phyloP scores from a whole-genome alignment of 2,329 filamentous ascomycete species.

The Monilinia vaccinii-corymbosi region DNA sequence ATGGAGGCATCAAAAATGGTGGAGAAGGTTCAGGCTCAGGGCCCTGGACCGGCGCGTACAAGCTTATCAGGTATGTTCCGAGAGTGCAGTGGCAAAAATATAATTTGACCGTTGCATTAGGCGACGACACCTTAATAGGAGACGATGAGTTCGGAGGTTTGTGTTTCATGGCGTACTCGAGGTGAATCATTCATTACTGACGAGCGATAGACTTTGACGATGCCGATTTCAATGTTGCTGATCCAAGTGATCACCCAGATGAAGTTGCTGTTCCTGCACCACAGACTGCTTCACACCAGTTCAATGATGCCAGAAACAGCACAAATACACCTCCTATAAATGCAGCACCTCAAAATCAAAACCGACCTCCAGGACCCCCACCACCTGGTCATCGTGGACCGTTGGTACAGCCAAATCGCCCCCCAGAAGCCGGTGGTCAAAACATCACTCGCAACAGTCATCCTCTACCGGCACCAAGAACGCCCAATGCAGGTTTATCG shows the following conservation, averaged over 20 bases:
- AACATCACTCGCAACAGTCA: conserved; percentile 11
- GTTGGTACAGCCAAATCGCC: conserved; percentile 24
- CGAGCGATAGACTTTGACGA: conserved; percentile 58
- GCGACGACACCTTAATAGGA: conserved; percentile 32
- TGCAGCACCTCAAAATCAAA: conserved; percentile 19
- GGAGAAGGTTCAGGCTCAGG: conserved; percentile 18
- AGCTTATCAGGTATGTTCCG: not conserved
- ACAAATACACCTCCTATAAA: conserved; percentile 11
- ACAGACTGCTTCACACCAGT: conserved; percentile 15
- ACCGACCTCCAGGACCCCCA: conserved; percentile 21
- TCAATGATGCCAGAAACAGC: conserved; percentile 15
- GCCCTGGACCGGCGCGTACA: not conserved
- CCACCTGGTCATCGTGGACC: conserved; percentile 14
- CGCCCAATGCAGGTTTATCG: conserved; percentile 24
- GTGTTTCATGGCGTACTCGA: conserved; percentile 31
- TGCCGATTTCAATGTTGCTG: conserved; percentile 63
- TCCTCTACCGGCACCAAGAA: conserved; percentile 25
- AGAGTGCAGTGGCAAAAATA: not conserved
- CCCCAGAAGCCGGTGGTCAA: conserved; percentile 14
- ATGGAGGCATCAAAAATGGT: conserved; percentile 25
- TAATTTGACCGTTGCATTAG: conserved; percentile 18
- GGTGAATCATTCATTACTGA: conserved; percentile 29
- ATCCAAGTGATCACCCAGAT: conserved; percentile 59
- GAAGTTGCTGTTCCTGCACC: conserved; percentile 54
- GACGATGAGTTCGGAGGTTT: conserved; percentile 48